These are phyloP conservation scores for Echinosophora koreensis DNA, from an alignment of 306 rosid species.

Conservation along the genomic window DNA sequence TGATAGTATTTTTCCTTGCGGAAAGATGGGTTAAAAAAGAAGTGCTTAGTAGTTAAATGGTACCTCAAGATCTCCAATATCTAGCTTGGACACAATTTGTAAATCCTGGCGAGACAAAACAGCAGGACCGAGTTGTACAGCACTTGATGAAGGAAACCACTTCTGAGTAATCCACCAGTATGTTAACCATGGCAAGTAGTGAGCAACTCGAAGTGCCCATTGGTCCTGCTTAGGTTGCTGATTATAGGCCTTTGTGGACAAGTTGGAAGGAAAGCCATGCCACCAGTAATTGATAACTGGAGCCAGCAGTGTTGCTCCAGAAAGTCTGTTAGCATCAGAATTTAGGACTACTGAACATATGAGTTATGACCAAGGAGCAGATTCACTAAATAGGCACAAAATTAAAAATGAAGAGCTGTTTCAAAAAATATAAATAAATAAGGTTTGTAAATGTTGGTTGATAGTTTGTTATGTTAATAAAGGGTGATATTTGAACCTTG, in stretches of 20 bases:
- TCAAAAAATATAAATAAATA: too few species aligned
- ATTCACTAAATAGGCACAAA: too few species aligned
- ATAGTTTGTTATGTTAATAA: too few species aligned
- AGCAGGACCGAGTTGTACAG: slow-evolving; percentile 24
- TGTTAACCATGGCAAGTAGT: slow-evolving; percentile 83
- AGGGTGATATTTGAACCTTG: too few species aligned
- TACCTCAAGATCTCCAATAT: slow-evolving; percentile 42
- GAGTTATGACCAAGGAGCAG: too few species aligned
- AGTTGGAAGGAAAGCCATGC: slow-evolving; percentile 77
- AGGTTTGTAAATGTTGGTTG: too few species aligned
- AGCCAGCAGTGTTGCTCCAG: slow-evolving; percentile 74
- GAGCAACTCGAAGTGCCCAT: slow-evolving; percentile 79
- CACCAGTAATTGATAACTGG: slow-evolving; percentile 90
- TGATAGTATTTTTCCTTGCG: background rate
- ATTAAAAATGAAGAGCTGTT: too few species aligned
- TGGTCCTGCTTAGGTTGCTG: slow-evolving; percentile 59
- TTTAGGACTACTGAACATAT: too few species aligned
- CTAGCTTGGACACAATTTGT: slow-evolving; percentile 15
- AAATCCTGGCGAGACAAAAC: slow-evolving; percentile 55
- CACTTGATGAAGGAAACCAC: slow-evolving; percentile 74
- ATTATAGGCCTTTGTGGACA: slow-evolving; percentile 62
- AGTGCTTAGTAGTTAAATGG: background rate
- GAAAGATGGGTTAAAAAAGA: background rate
- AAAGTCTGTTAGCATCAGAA: slow-evolving; percentile 59
- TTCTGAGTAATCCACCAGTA: slow-evolving; percentile 92